phyloP scores from a whole-genome alignment of 2,329 filamentous ascomycete genomes.

The Pseudopyricularia cyperi region DNA sequence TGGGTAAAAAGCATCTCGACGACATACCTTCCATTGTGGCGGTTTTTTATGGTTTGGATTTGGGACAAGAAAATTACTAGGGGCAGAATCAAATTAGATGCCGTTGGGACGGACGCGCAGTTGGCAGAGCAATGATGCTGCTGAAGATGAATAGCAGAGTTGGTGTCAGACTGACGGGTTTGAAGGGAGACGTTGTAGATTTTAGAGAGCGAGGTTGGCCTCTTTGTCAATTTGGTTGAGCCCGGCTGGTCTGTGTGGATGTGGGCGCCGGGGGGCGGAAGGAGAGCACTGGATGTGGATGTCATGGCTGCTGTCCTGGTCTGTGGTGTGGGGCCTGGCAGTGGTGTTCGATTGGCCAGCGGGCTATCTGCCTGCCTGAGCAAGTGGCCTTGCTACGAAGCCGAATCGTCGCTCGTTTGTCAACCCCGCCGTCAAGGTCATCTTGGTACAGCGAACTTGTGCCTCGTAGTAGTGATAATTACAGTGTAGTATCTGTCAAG shows the following conservation, averaged over 20 bases:
- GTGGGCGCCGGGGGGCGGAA: constrained; percentile 1
- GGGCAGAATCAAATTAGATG: constrained; percentile 13
- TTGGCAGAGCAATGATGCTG: constrained; percentile 18
- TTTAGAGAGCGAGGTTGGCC: constrained; percentile 18
- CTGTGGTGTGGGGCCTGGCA: neutral
- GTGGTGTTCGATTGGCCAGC: neutral
- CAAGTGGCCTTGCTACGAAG: neutral
- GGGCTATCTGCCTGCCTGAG: neutral
- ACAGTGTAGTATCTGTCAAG: neutral
- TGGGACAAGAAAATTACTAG: constrained; percentile 11
- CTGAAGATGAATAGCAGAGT: constrained; percentile 18
- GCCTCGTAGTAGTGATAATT: neutral
- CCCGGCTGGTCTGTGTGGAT: constrained; percentile 1
- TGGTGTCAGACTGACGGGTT: constrained; percentile 19
- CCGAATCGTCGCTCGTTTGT: neutral
- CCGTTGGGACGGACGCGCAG: constrained; percentile 17
- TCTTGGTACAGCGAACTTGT: neutral
- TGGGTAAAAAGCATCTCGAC: constrained; percentile 4
- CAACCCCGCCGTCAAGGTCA: neutral
- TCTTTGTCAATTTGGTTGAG: constrained; percentile 8
- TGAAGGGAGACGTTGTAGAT: constrained; percentile 23
- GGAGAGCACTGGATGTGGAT: neutral
- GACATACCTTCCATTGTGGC: constrained; percentile 40
- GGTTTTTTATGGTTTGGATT: constrained; percentile 22
- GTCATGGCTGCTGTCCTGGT: no score